Percentiles rank a stretch among this genome's conserved stretches.
Evolutionary conservation across 768 basidiomycete species (phyloP).

Genomic region (Astraeus odoratus): DNA sequence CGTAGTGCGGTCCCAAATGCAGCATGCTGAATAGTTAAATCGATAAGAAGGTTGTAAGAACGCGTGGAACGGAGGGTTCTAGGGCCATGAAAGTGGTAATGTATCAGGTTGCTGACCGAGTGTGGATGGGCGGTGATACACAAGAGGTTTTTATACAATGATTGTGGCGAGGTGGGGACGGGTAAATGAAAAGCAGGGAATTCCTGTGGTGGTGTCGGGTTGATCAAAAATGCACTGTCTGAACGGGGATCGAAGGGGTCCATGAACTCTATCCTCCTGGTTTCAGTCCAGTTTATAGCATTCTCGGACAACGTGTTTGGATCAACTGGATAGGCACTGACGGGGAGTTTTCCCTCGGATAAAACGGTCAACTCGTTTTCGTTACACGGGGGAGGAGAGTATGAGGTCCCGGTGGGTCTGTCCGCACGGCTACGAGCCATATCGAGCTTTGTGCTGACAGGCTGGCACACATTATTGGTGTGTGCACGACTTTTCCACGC

Average conservation of each 20-base stretch:
- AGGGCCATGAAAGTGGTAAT: slow-evolving; percentile 24
- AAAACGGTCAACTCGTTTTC: neutral
- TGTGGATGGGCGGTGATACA: slow-evolving; percentile 13
- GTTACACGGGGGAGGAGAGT: neutral
- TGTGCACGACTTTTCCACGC: slow-evolving; percentile 36
- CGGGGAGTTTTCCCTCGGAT: neutral
- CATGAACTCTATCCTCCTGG: slow-evolving; percentile 11
- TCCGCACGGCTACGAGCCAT: neutral
- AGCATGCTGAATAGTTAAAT: slow-evolving; percentile 44
- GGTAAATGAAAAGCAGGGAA: slow-evolving; percentile 13
- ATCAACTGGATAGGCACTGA: slow-evolving; percentile 12
- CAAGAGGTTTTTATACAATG: slow-evolving; percentile 30
- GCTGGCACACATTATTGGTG: neutral
- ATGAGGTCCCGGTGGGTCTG: neutral
- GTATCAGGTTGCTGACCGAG: slow-evolving; percentile 10
- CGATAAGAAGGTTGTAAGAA: slow-evolving; percentile 40
- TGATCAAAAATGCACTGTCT: slow-evolving; percentile 2
- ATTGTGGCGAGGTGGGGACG: slow-evolving; percentile 23
- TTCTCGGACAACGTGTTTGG: slow-evolving; percentile 17
- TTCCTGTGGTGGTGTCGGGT: slow-evolving; percentile 2
- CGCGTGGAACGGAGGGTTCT: slow-evolving; percentile 28
- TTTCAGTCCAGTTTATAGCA: slow-evolving; percentile 22
- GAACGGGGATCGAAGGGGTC: slow-evolving; percentile 5
- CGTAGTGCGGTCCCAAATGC: slow-evolving; percentile 39
- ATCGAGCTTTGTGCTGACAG: neutral